phyloP scores from a whole-genome alignment of 2,329 filamentous ascomycete species.

The Claviceps digitariae region DNA sequence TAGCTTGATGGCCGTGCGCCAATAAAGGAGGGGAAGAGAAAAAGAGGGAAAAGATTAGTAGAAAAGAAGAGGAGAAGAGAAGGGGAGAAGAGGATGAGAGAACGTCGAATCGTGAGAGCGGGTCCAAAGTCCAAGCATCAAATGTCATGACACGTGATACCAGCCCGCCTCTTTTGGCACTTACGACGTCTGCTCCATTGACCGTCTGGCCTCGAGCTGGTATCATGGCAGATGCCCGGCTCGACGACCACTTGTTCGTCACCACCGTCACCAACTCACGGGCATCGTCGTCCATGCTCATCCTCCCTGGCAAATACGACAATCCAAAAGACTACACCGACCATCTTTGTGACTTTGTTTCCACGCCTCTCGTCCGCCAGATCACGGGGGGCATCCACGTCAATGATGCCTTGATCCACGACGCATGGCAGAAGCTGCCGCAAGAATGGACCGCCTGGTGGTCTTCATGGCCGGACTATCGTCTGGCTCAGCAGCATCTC shows the following conservation, averaged over 20 bases:
- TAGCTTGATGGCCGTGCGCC: background rate
- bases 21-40: background rate
- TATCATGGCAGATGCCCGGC: background rate
- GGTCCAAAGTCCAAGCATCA: no score
- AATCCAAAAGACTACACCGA: constrained; percentile 11
- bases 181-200: no score
- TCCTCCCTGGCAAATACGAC: constrained; percentile 7
- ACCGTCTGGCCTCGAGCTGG: background rate
- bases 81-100: no score
- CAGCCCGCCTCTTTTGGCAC: no score
- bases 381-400: constrained; percentile 21
- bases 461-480: constrained; percentile 15
- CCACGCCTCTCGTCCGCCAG: constrained; percentile 16
- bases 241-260: background rate
- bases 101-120: no score
- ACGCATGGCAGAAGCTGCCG: constrained; percentile 17
- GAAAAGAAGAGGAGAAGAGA: no score
- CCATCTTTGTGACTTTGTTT: constrained; percentile 12
- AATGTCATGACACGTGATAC: background rate
- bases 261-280: background rate
- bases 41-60: background rate
- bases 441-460: constrained; percentile 18
- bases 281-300: constrained; percentile 4
- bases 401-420: constrained; percentile 18
- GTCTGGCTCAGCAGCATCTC: constrained; percentile 16